Percentiles rank a stretch among this genome's conserved stretches.
phyloP scores from a whole-genome alignment of 441 rosid genomes.

The Omphalea diandra region DNA sequence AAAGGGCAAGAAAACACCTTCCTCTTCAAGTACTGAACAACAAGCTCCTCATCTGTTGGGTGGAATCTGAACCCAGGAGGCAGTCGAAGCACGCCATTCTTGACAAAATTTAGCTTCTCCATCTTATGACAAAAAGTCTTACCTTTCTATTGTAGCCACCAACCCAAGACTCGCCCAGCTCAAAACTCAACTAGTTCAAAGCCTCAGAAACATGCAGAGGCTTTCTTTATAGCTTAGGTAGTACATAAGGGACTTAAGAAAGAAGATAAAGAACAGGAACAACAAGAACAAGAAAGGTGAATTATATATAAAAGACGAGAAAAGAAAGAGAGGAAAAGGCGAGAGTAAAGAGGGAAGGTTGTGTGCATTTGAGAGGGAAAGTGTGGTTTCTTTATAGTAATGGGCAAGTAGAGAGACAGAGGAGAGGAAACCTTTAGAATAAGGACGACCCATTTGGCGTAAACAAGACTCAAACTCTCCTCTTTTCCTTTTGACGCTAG shows the following conservation, averaged over 20 bases:
- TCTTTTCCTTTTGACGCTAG: constrained; percentile 40
- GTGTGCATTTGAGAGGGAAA: constrained; percentile 33
- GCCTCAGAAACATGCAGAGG: background rate
- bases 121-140: constrained; percentile 27
- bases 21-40: constrained; percentile 74
- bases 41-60: constrained; percentile 94
- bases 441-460: constrained; percentile 75
- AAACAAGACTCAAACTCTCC: constrained; percentile 70
- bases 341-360: constrained; percentile 10
- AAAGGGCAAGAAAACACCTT: constrained; percentile 74
- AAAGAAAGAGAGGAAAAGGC: too few relatives aligned
- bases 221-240: too few relatives aligned
- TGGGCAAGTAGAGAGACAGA: constrained; percentile 33
- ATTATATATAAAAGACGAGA: too few relatives aligned
- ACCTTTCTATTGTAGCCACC: background rate
- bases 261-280: background rate
- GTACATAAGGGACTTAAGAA: too few relatives aligned
- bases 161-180: constrained; percentile 20
- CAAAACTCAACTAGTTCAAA: too few relatives aligned
- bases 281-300: too few relatives aligned
- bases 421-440: constrained; percentile 26
- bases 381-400: constrained; percentile 44
- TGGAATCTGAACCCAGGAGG: constrained; percentile 98
- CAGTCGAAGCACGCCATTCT: constrained; percentile 72
- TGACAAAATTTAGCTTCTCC: constrained; percentile 82